Conservation (phyloP, 306 rosid genomes). For the Pyrus pyrifolia region DNA sequence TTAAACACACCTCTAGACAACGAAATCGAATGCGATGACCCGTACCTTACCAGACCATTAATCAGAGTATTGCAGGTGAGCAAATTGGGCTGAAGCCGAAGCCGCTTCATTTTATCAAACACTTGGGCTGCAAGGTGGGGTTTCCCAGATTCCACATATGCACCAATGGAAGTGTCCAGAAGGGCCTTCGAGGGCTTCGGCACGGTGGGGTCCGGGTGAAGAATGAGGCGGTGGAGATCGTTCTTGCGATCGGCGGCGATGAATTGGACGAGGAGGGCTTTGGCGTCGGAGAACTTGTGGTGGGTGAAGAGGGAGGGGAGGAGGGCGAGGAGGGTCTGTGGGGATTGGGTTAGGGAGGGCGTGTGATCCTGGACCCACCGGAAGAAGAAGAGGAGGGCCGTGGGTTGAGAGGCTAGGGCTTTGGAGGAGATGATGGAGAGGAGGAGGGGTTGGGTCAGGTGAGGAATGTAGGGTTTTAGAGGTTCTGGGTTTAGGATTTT, state of each 20-base stretch:
- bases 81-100: slow-evolving; percentile 34
- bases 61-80: slow-evolving; percentile 73
- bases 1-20: slow-evolving; percentile 34
- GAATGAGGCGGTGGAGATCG: slow-evolving; percentile 42
- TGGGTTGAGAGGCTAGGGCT: slow-evolving; percentile 34
- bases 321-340: slow-evolving; percentile 50
- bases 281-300: slow-evolving; percentile 56
- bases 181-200: slow-evolving; percentile 32
- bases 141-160: slow-evolving; percentile 44
- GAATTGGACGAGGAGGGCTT: slow-evolving; percentile 52
- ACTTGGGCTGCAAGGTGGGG: slow-evolving; percentile 56
- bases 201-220: slow-evolving; percentile 25
- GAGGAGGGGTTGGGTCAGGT: slow-evolving; percentile 39
- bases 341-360: slow-evolving; percentile 41
- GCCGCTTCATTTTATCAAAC: slow-evolving; percentile 64
- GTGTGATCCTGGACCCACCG: slow-evolving; percentile 40
- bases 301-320: slow-evolving; percentile 55
- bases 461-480: slow-evolving; percentile 36
- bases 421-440: slow-evolving; percentile 46
- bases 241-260: slow-evolving; percentile 58
- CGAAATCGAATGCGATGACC: slow-evolving; percentile 32
- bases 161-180: slow-evolving; percentile 61
- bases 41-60: slow-evolving; percentile 42
- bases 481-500: slow-evolving; percentile 9
- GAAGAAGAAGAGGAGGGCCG: slow-evolving; percentile 50